These are phyloP conservation scores for Kodamaea suecica DNA, from an alignment of 1,139 yeast genomes.

Conservation along the genomic window DNA sequence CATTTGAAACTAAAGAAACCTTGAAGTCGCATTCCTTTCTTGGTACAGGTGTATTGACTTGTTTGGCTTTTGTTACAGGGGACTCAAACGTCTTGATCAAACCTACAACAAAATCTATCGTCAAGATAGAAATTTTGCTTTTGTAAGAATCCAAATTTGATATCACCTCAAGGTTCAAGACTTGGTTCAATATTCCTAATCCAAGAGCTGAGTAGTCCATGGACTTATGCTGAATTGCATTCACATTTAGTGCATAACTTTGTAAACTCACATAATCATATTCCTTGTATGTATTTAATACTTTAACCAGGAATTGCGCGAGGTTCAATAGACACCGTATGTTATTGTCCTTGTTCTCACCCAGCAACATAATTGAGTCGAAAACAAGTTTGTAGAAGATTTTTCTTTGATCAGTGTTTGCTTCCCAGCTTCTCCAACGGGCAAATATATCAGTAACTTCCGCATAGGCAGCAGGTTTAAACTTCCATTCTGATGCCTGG, in stretches of 20 bases:
- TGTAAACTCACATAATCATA: slow-evolving; percentile 18
- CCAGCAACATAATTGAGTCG: not conserved
- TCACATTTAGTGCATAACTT: slow-evolving; percentile 12
- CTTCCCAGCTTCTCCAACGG: slow-evolving; percentile 94
- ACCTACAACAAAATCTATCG: slow-evolving; percentile 13
- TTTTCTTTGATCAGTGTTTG: slow-evolving; percentile 44
- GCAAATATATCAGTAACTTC: slow-evolving; percentile 59
- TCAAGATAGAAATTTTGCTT: slow-evolving; percentile 22
- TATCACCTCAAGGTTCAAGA: slow-evolving; percentile 15
- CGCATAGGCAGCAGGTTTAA: slow-evolving; percentile 52
- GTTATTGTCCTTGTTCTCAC: slow-evolving; percentile 2
- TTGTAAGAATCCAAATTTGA: slow-evolving; percentile 23
- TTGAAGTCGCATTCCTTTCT: no score
- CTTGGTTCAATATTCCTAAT: slow-evolving; percentile 12
- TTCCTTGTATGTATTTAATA: slow-evolving; percentile 6
- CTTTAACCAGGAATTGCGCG: slow-evolving; percentile 8
- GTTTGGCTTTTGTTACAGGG: no score
- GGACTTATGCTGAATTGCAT: not conserved
- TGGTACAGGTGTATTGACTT: no score
- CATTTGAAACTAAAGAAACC: slow-evolving; percentile 11
- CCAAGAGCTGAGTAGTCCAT: slow-evolving; percentile 12
- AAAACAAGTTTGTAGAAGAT: slow-evolving; percentile 50
- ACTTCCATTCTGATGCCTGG: slow-evolving; percentile 26
- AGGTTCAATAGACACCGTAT: slow-evolving; percentile 6
- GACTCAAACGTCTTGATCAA: not conserved